Conservation (phyloP, 805 yeast genomes). For the Blastobotrys terrestris region DNA sequence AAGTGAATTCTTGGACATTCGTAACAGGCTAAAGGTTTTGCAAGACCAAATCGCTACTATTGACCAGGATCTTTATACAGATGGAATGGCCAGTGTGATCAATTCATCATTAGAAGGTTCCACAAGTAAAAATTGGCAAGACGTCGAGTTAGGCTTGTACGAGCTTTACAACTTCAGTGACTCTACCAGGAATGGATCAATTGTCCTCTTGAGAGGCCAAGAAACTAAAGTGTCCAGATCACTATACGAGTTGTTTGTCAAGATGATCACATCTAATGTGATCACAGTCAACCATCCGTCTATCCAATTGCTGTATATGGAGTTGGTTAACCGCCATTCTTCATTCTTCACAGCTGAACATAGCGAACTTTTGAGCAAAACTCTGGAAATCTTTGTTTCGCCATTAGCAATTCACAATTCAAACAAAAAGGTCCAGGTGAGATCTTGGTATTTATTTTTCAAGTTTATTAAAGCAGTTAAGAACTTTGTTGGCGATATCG, state of each 20-base stretch:
- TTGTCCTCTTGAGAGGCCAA: conserved; percentile 55
- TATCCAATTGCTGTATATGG: conserved; percentile 77
- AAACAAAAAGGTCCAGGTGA: conserved; percentile 64
- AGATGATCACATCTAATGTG: conserved; percentile 43
- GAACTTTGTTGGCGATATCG: conserved; percentile 49
- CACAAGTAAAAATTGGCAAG: conserved; percentile 55
- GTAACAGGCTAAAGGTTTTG: conserved; percentile 65
- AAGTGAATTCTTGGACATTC: conserved; percentile 72
- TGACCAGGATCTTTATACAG: conserved; percentile 54
- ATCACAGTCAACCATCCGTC: conserved; percentile 62
- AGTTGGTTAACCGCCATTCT: conserved; percentile 75
- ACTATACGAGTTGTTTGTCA: conserved; percentile 52
- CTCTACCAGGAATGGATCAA: conserved; percentile 67
- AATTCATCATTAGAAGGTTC: conserved; percentile 39
- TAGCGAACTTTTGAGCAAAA: conserved; percentile 42
- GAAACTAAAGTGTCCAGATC: conserved; percentile 60
- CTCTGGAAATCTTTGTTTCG: conserved; percentile 72
- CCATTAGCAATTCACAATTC: conserved; percentile 75
- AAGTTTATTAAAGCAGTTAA: conserved; percentile 74
- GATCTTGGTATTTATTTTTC: conserved; percentile 87
- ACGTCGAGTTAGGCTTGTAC: conserved; percentile 77
- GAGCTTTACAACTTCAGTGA: conserved; percentile 79
- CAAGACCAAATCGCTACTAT: conserved; percentile 75
- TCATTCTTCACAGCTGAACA: conserved; percentile 43
- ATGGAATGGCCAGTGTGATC: conserved; percentile 55